Base-by-base conservation (phyloP, 2,329 filamentous ascomycete species). In the Aspergillus tamarii region DNA sequence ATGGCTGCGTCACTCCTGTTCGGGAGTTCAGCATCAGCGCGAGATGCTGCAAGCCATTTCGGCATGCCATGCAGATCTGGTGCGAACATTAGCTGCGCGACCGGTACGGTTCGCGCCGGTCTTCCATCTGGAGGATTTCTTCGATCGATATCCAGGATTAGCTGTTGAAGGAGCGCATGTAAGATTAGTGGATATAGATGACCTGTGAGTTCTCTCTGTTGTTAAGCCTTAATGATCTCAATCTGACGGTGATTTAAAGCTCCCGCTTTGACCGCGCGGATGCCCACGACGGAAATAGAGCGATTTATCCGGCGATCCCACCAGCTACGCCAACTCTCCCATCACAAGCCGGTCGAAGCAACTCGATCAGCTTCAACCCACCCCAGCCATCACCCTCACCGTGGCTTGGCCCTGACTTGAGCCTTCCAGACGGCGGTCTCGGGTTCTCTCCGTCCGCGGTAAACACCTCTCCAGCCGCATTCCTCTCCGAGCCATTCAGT, bases 111-210 rank as follows among this genome's bases (percentile, higher is more conserved):
- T 92, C 69, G 89, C 89, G 0, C 89, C 91, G 0, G 90, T 92
- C 1, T 94, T 95, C 72, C 91, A 95, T 65, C 85, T 94, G 16
- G 92, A 95, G 67, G 91, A 95, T 73, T 96, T 96, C 77, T 94
- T 95, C 70, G 91, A 95, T 70, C 85, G 93, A 32, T 96, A 96
- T 23, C 88, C 87, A 0, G 89, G 88, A 1, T 84, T 88, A 62
- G 82, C 84, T 6, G 91, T 95, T 60, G 91, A 95, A 70, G 87
- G 90, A 1, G 88, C 91, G 1, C 91, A 93, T 72, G 82, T 94
- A 43, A 89, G 86, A 19, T 86, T 95, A 60, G 80, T 86, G 1
- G 91, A 94, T 69, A 84, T 90, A 1, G 78, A 89, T 16, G 89
- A 92, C 10, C 53, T 65, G 52, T 65, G 60, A 54, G 45, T 52